Base-by-base conservation (phyloP, 176 grass and related monocot genomes). In the Cenchrus purpureus region DNA sequence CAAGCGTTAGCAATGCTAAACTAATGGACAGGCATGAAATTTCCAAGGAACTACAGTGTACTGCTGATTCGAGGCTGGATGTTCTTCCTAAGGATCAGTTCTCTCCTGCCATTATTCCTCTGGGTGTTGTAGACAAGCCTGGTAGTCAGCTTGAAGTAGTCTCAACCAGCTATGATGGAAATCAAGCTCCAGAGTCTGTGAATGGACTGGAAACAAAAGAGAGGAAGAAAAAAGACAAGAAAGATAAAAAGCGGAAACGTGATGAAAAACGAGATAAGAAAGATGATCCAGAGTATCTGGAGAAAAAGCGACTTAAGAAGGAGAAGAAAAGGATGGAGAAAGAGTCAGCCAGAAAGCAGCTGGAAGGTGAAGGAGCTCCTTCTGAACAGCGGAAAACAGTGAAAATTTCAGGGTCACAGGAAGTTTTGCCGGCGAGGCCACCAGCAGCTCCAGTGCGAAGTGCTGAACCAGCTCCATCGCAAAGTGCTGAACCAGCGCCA, bases 271-370 rank as follows among this genome's bases (percentile, higher is more conserved):
- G 25, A 19, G 84, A 92, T 48, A 93, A 92, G 80, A 93, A 94
- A 88, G 93, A 92, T 75, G 93, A 94, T 68, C 90, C 93, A 0
- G 90, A 94, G 73, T 98, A 98, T 90, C 54, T 92, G 76, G 97
- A 91, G 74, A 91, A 89, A 81, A 99, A 92, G 55, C 81, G 93
- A 12, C 75, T 96, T 25, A 99, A 94, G 82, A 99, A 92, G 65
- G 97, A 95, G 84, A 98, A 90, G 86, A 99, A 89, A 72, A 84
- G 60, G 76, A 81, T 90, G 91, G 97, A 98, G 81, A 95, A 95
- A 86, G 96, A 98, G 52, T 80, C 79, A 28, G 86, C 88, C 10
- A 94, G 82, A 83, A 95, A 84, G 86, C 70, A 91, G 73, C 91
- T 87, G 73, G 82, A 67, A 51, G 86, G 87, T 73, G 86, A 77